Base-by-base conservation (phyloP, 768 basidiomycete genomes). In the Termitomyces sp. region DNA sequence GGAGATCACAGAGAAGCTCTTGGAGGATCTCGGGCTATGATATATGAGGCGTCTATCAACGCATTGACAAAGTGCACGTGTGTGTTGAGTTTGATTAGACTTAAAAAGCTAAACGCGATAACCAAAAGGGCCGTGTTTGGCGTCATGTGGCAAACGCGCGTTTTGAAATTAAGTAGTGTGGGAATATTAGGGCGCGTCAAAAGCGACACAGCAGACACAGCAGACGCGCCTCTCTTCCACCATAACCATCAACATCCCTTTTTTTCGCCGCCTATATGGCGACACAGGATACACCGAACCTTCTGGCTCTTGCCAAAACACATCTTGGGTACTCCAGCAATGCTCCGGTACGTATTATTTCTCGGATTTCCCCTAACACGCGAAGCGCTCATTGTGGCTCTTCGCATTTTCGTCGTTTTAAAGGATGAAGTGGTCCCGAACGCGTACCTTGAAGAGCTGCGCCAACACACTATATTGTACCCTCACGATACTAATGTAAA, bases 361-460 rank as follows among this genome's bases (percentile, higher is more conserved):
- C 20, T 20, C 39, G 11, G 36, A 6, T 13, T 46, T n/a, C 22
- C 2, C 24, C 46, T 16, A 28, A 18, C 46, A 28, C 28, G 24
- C 24, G 46, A 48, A 13, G 39, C 53, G 38, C 9, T 22, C 24
- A 54, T 40, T 39, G 39, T n/a, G 16, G 24, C 9, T 40, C 22
- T 38, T 39, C 6, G 2, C 24, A 18, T 54, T 4, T 54, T 8
- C 9, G 40, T 40, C 12, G 40, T 54, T 28, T n/a, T 12, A 50
- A 35, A 64, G 65, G 49, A 60, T 38, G 39, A 22, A 11, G 20
- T 55, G 4, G 69, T 79, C n/a, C 76, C 79, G 2, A 60, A 59
- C n/a, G 68, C 59, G 3, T 80, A 80, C 64, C 40, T 78, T 8
- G 65, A 71, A 18, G 76, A 76, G 48, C 71, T 80, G 1, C 67